Evolutionary conservation across 257 asterid species (phyloP).

Genomic region (Solanum sparsipilum): DNA sequence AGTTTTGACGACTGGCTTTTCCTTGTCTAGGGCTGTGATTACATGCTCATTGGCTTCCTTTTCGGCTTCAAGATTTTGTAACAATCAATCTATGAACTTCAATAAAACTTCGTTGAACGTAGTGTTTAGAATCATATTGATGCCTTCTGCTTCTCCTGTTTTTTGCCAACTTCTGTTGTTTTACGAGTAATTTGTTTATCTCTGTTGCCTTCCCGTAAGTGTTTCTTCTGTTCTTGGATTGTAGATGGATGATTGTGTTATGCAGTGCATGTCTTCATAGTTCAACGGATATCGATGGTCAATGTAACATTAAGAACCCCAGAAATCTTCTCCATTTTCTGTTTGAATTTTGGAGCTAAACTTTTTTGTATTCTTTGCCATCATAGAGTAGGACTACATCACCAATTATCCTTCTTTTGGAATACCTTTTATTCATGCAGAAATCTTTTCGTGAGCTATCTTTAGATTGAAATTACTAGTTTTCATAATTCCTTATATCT

Average conservation of each 20-base stretch:
- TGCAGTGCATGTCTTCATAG: conserved; percentile 38
- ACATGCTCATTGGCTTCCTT: conserved; percentile 27
- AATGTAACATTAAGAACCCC: conserved; percentile 4
- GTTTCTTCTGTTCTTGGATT: conserved; percentile 18
- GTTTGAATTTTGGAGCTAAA: not conserved
- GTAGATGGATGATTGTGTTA: conserved; percentile 54
- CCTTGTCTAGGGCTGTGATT: conserved; percentile 39
- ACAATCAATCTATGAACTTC: not conserved
- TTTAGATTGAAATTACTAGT: not conserved
- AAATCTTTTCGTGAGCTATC: not conserved
- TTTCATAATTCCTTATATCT: not conserved
- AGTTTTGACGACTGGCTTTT: conserved; percentile 26
- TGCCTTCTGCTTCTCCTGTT: not conserved
- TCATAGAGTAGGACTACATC: not conserved
- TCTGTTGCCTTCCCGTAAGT: conserved; percentile 4
- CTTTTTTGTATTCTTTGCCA: not conserved
- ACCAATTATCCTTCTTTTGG: not conserved
- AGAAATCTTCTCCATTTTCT: conserved; percentile 2
- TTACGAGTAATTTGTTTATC: not conserved
- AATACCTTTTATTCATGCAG: not conserved
- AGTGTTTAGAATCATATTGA: not conserved
- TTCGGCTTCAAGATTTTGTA: conserved; percentile 25
- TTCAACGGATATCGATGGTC: conserved; percentile 29
- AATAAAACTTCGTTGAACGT: not conserved
- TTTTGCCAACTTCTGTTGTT: not conserved